Evolutionary conservation across 768 basidiomycete genomes (phyloP), one percentile per base, ranked within the genome.

Genomic region (Boletus pseudopeckii): DNA sequence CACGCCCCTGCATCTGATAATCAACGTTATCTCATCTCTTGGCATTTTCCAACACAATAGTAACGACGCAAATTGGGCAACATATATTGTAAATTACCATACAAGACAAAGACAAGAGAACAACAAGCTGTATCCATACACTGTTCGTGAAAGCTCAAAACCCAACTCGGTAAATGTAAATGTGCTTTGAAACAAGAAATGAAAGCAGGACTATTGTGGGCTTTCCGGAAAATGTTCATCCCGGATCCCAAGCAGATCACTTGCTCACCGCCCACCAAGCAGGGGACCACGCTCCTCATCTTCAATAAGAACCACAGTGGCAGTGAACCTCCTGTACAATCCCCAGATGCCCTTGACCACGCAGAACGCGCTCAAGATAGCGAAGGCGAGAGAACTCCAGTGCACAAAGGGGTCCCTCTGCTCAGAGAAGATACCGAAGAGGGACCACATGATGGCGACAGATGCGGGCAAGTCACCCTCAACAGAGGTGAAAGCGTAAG

Each of bases 391-490:
- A 13, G 94, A 83, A 37, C 81, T 77, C 93, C 93, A 98, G 73
- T 95, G 93, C 60, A 98, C 84, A 74, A 98, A 95, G 32, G 62
- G 53, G 36, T 75, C 72, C 26, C 56, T 74, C 71, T 94, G 85
- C 65, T 90, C 82, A 26, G 80, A 84, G 64, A 90, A 98, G 74
- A 98, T 93, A 41, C 90, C 95, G 74, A 88, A 95, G 30, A 99
- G 79, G n/a, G 89, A 85, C 89, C 90, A 96, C 39, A 86, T 83
- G 66, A 98, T 92, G 56, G 90, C 93, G 60, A 94, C 81, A 22
- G 92, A 86, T 2, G 91, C 97, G 4, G 94, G 91, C 24, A 98
- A 79, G 67, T 98, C 97, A 53, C 96, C 96, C 69, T 95, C 90
- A 2, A 82, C 74, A 13, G 86, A 84, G 20, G 90, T 88, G 80